These are phyloP conservation scores for Serendipita vermifera DNA, from an alignment of 768 basidiomycete genomes.

Conservation along the genomic window DNA sequence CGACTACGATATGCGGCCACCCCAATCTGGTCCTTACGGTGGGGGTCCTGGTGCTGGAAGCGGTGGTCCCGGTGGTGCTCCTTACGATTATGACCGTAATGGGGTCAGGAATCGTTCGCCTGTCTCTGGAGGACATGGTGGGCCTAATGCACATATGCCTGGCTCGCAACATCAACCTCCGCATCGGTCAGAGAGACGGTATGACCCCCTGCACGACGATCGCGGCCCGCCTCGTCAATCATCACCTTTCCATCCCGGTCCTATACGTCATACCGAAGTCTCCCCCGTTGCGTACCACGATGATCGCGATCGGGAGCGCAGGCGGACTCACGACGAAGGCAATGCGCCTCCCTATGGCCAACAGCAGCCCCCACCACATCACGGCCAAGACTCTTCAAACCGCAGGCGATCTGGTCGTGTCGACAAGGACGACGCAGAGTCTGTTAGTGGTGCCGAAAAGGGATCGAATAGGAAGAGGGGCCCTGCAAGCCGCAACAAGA, in stretches of 20 bases:
- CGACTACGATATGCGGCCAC: conserved; percentile 2
- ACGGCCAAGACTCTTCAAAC: no score
- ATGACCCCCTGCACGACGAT: not conserved
- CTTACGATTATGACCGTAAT: no score
- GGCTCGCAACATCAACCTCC: not conserved
- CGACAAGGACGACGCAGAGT: conserved; percentile 4
- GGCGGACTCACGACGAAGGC: not conserved
- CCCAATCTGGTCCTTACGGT: not conserved
- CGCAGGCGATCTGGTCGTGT: not conserved
- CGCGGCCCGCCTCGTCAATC: conserved; percentile 1
- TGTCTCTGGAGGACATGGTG: no score
- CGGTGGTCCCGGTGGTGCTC: no score
- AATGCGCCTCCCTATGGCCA: no score
- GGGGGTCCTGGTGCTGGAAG: no score
- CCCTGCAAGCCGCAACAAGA: not conserved
- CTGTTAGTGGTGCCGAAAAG: not conserved
- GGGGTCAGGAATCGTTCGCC: no score
- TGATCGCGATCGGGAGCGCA: not conserved
- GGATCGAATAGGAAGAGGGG: not conserved
- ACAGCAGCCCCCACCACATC: no score
- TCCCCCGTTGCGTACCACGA: not conserved
- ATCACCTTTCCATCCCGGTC: not conserved
- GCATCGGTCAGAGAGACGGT: not conserved
- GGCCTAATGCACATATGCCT: no score
- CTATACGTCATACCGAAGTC: not conserved